These are phyloP conservation scores for Kokia cookei DNA, from an alignment of 441 rosid species.

Conservation along the genomic window DNA sequence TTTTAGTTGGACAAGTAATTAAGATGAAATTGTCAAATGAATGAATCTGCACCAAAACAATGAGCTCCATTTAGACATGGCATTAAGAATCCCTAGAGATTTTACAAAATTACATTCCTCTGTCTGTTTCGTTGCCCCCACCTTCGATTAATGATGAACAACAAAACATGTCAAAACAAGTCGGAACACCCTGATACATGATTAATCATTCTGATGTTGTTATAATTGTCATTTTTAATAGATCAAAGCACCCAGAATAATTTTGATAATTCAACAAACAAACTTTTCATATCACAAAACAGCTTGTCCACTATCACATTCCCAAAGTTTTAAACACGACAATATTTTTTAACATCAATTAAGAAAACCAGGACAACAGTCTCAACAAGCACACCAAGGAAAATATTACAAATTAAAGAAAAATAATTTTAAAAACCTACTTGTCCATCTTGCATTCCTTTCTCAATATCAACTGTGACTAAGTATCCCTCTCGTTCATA, in stretches of 20 bases:
- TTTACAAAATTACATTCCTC: not conserved
- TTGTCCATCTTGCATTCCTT: constrained; percentile 97
- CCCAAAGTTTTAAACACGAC: not conserved
- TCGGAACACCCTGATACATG: not conserved
- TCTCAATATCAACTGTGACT: constrained; percentile 90
- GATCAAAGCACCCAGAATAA: not conserved
- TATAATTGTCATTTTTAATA: not conserved
- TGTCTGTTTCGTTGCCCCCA: not conserved
- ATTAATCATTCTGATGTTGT: not conserved
- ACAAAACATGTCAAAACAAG: not conserved
- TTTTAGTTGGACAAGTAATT: not conserved
- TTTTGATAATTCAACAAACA: not conserved
- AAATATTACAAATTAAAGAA: not conserved
- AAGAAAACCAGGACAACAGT: not conserved
- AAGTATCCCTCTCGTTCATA: constrained; percentile 77
- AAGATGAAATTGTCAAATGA: not conserved
- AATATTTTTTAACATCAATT: not conserved
- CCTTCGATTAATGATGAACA: not conserved
- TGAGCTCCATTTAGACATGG: not conserved
- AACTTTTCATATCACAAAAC: not conserved
- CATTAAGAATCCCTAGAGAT: not conserved
- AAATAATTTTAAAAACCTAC: constrained; percentile 35
- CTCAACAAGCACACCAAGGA: not conserved
- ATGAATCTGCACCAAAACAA: not conserved
- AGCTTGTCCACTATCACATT: not conserved